These are phyloP conservation scores for Talaromyces funiculosus DNA, from an alignment of 2,329 filamentous ascomycete genomes.

Conservation along the genomic window DNA sequence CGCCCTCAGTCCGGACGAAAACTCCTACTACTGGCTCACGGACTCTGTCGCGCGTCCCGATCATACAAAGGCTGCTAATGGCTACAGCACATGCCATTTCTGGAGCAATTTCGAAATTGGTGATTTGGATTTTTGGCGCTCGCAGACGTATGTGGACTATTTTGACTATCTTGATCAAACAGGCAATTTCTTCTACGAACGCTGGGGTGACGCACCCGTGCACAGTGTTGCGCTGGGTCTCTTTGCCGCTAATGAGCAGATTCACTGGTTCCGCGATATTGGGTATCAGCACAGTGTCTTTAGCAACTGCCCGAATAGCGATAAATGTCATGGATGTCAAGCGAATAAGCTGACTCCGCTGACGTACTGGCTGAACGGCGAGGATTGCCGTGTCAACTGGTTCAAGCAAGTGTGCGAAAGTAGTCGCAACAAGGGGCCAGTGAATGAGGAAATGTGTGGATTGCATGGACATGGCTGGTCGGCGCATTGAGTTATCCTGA, in stretches of 20 bases:
- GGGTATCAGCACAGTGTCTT: conserved; percentile 98
- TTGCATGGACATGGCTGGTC: background rate
- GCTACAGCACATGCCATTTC: conserved; percentile 97
- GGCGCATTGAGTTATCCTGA: background rate
- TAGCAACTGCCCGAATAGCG: conserved; percentile 96
- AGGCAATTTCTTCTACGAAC: conserved; percentile 96
- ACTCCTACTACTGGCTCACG: conserved; percentile 79
- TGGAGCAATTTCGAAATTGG: conserved; percentile 99
- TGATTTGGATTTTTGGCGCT: conserved; percentile 87
- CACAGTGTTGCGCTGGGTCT: conserved; percentile 89
- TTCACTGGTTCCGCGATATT: conserved; percentile 99
- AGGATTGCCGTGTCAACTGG: conserved; percentile 94
- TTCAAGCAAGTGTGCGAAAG: conserved; percentile 68
- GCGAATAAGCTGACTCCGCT: conserved; percentile 75
- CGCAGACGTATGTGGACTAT: conserved; percentile 85
- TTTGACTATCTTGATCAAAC: conserved; percentile 91
- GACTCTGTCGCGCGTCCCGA: conserved; percentile 71
- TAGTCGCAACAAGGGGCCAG: conserved; percentile 2
- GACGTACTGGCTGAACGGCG: conserved; percentile 63
- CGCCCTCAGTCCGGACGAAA: conserved; percentile 62
- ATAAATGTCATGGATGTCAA: conserved; percentile 82
- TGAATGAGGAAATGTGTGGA: conserved; percentile 12
- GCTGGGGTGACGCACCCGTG: conserved; percentile 96
- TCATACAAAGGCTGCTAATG: conserved; percentile 73
- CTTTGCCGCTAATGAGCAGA: conserved; percentile 82